A percentile compares a stretch with the other conserved stretches of the same genome.
Evolutionary conservation across 129 eudicot species (phyloP).

Genomic region (Ambrosia artemisiifolia): DNA sequence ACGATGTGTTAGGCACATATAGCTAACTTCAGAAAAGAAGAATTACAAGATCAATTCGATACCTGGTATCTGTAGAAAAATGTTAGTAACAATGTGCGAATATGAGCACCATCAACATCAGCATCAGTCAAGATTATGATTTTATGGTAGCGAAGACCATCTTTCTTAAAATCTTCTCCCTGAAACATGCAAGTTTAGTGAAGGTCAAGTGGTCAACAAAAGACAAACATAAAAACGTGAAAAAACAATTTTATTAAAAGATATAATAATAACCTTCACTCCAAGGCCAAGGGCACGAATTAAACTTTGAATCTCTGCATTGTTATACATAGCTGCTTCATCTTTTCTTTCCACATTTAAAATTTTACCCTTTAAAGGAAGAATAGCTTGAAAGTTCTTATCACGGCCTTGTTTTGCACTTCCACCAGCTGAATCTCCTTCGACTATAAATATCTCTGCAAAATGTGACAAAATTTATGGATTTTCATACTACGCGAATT

Average conservation of each 20-base stretch:
- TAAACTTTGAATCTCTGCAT: constrained; percentile 85
- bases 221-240: not conserved
- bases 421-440: constrained; percentile 99
- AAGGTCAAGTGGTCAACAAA: not conserved
- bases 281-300: constrained; percentile 97
- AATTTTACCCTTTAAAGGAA: constrained; percentile 92
- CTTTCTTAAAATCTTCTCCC: constrained; percentile 94
- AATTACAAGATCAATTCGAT: constrained; percentile 2
- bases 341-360: constrained; percentile 85
- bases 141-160: constrained; percentile 86
- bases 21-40: no score
- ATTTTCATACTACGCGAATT: not conserved
- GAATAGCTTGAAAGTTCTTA: constrained; percentile 91
- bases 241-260: not conserved
- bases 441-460: constrained; percentile 94
- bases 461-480: not conserved
- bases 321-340: constrained; percentile 97
- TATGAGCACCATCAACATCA: constrained; percentile 98
- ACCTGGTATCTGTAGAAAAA: constrained; percentile 99
- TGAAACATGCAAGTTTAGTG: constrained; percentile 26
- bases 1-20: no score
- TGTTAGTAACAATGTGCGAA: constrained; percentile 82
- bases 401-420: constrained; percentile 99
- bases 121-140: constrained; percentile 96
- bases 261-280: constrained; percentile 54